Percentiles rank a stretch among this genome's conserved stretches.
Evolutionary conservation across 2,329 filamentous ascomycete species (phyloP).

Genomic region (Trichoderma cornu-damae): DNA sequence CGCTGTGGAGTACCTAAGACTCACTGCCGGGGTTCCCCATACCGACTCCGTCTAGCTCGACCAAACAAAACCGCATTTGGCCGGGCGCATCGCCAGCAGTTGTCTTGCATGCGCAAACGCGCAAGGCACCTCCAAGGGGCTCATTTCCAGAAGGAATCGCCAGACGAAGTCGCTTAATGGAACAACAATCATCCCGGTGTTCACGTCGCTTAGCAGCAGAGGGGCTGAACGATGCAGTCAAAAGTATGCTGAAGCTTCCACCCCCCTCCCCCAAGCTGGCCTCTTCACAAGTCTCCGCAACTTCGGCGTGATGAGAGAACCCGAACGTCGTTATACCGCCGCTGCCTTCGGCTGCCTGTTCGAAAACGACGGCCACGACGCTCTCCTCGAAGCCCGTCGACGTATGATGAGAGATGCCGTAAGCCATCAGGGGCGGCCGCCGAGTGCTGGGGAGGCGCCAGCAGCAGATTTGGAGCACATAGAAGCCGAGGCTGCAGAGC

Average conservation of each 20-base stretch:
- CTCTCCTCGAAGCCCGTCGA: not conserved
- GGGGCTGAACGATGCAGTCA: too few relatives aligned
- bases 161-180: not conserved
- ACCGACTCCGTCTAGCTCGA: not conserved
- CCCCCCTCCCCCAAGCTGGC: not conserved
- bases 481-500: constrained; percentile 9
- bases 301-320: not conserved
- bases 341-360: not conserved
- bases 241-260: too few relatives aligned
- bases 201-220: not conserved
- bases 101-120: not conserved
- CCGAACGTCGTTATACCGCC: not conserved
- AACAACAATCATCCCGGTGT: not conserved
- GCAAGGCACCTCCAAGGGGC: not conserved
- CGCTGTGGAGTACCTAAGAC: constrained; percentile 7
- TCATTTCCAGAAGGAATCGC: not conserved
- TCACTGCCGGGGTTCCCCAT: not conserved
- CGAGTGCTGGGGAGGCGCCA: not conserved
- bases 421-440: not conserved
- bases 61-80: not conserved
- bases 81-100: not conserved
- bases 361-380: not conserved
- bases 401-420: constrained; percentile 9
- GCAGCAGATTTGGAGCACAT: not conserved
- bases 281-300: too few relatives aligned